Percentiles rank a stretch among this genome's conserved stretches.
Evolutionary conservation across 192 early-diverging fungal species (phyloP).

Genomic region (Oehlia diaphana): DNA sequence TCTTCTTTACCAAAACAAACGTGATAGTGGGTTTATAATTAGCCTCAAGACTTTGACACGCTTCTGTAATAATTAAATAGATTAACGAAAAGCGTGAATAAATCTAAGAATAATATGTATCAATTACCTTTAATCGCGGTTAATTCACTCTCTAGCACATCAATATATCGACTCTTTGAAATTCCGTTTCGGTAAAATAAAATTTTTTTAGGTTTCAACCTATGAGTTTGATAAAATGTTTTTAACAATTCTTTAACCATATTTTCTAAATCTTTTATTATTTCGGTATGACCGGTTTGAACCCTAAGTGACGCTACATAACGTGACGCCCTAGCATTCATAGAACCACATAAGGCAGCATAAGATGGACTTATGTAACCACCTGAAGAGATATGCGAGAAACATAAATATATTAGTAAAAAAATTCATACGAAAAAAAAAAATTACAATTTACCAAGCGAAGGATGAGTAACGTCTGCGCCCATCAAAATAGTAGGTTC

Average conservation of each 20-base stretch:
- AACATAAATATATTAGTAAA: neutral
- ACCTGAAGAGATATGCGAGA: neutral
- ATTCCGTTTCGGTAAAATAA: conserved; percentile 91
- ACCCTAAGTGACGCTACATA: conserved; percentile 66
- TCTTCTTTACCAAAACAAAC: conserved; percentile 83
- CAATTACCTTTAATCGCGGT: conserved; percentile 51
- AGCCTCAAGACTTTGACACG: conserved; percentile 61
- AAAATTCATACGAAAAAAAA: neutral
- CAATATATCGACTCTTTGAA: conserved; percentile 79
- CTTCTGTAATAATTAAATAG: conserved; percentile 37
- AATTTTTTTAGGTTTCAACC: conserved; percentile 75
- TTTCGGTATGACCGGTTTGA: conserved; percentile 70
- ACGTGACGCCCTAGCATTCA: conserved; percentile 61
- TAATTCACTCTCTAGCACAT: conserved; percentile 76
- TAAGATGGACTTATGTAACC: conserved; percentile 60
- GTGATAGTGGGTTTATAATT: conserved; percentile 80
- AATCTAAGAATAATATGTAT: neutral
- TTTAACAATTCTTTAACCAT: conserved; percentile 71
- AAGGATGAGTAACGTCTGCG: conserved; percentile 88
- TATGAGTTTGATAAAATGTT: conserved; percentile 59
- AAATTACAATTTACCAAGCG: conserved; percentile 50
- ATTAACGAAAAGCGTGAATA: neutral
- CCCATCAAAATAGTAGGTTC: conserved; percentile 82
- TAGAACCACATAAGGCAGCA: conserved; percentile 71
- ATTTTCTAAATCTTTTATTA: conserved; percentile 66